Evolutionary conservation across 2,329 filamentous ascomycete species (phyloP), one percentile per base, ranked within the genome.

Genomic region (Knufia petricola): DNA sequence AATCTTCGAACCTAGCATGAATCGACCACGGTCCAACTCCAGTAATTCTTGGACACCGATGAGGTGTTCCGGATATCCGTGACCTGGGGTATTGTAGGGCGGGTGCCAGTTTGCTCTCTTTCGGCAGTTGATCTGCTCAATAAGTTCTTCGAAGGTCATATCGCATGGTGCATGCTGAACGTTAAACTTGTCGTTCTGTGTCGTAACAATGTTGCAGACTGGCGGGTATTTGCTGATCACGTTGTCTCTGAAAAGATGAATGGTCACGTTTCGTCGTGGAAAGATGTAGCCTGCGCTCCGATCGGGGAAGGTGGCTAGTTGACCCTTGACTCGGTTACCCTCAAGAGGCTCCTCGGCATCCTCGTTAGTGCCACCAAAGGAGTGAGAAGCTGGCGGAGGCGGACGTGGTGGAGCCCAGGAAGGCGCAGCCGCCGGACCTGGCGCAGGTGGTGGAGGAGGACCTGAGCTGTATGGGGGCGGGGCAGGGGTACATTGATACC

Each of bases 41-140:
- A 81, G 65, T 40, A 71, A 74, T 53, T 82, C 70, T 50, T 66
- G 67, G 56, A 84, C 81, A 59, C 76, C 76, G 57, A 70, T 71
- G 0, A 70, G 57, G 0, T 54, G 46, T 17, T 34, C 26, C 62
- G 56, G 24, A 51, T 50, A 51, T 9, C 28, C 36, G 23, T 43
- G 9, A 2, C 21, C 21, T 21, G 32, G 37, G 26, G 21, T 34
- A 17, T 47, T 26, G 12, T 36, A 32, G n/a, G 36, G 38, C 20
- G 15, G 31, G 37, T 56, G 40, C 1, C 39, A 43, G 9, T 52
- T 32, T 3, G 51, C 53, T 0, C 68, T 60, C 55, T 81, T 80
- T 4, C 60, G 64, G 34, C 76, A 78, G 0, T 79, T 79, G 30
- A 82, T 75, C 0, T 77, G 73, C 52, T 70, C 67, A 57, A 85